Conservation (phyloP, 257 asterid species). For the Plantago major region DNA sequence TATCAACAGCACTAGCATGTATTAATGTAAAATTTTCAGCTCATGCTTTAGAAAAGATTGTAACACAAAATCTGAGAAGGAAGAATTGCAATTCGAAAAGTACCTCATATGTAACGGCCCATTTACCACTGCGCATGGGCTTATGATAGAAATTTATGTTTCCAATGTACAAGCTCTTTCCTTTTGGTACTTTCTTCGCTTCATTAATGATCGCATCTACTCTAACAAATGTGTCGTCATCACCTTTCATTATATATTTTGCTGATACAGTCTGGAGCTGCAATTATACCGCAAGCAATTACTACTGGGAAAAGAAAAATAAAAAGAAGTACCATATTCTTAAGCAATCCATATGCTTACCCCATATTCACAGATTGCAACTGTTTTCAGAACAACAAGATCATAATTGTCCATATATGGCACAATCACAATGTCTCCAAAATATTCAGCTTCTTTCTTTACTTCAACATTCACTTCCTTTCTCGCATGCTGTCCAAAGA, state of each 20-base stretch:
- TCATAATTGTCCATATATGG: constrained; percentile 93
- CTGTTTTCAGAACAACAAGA: constrained; percentile 89
- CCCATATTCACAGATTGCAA: constrained; percentile 92
- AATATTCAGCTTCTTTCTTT: constrained; percentile 85
- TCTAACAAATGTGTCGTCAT: constrained; percentile 89
- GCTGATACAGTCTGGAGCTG: constrained; percentile 68
- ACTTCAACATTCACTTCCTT: constrained; percentile 74
- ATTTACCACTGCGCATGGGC: constrained; percentile 89
- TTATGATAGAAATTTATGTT: constrained; percentile 81
- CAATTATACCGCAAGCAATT: constrained; percentile 15
- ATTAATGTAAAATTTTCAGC: too few species aligned
- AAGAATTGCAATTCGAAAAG: background rate
- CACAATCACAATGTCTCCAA: constrained; percentile 89
- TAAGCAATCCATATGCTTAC: constrained; percentile 36
- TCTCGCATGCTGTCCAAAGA: constrained; percentile 55
- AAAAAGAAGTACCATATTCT: constrained; percentile 5
- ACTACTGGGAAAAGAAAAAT: constrained; percentile 7
- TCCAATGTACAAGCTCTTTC: constrained; percentile 70
- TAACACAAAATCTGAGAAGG: constrained; percentile 1
- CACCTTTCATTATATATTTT: constrained; percentile 83
- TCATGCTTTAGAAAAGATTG: background rate
- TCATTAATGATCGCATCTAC: constrained; percentile 69
- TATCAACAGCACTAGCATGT: background rate
- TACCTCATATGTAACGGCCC: constrained; percentile 94
- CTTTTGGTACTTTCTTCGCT: constrained; percentile 50